Conservation (phyloP, 208 protist genomes). For the Leishmania arabica region DNA sequence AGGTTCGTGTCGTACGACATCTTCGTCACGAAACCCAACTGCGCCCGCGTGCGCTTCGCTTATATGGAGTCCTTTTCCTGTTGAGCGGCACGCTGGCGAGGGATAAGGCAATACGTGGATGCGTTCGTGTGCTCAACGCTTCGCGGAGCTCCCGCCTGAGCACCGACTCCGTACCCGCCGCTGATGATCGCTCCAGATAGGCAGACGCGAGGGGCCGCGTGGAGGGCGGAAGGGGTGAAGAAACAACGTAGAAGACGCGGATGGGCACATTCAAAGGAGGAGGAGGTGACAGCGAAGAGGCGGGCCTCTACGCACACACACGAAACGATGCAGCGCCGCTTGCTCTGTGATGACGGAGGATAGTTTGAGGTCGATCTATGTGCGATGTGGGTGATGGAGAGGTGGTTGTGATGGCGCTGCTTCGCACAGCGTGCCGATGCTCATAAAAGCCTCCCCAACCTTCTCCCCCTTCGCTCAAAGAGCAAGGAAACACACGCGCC, state of each 20-base stretch:
- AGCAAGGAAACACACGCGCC: not conserved
- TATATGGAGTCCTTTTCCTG: too few species aligned
- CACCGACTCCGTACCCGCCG: not conserved
- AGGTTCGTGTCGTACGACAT: slow-evolving; percentile 66
- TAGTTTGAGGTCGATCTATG: too few species aligned
- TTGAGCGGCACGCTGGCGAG: not conserved
- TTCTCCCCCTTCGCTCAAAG: not conserved
- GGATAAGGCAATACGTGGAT: not conserved
- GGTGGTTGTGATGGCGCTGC: not conserved
- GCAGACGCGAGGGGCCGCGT: not conserved
- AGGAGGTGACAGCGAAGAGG: not conserved
- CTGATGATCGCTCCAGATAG: slow-evolving; percentile 5
- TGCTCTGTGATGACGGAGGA: not conserved
- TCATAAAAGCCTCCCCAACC: not conserved
- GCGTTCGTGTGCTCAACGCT: slow-evolving; percentile 11
- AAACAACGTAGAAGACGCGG: not conserved
- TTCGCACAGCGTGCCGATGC: not conserved
- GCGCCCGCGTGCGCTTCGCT: not conserved
- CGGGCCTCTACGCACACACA: not conserved
- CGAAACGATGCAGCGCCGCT: not conserved
- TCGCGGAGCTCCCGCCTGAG: not conserved
- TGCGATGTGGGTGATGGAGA: not conserved
- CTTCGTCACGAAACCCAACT: not conserved
- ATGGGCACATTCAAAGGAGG: not conserved
- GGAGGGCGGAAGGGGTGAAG: not conserved